Evolutionary conservation across 2,329 filamentous ascomycete genomes (phyloP).

Genomic region (Monosporascus sp.): DNA sequence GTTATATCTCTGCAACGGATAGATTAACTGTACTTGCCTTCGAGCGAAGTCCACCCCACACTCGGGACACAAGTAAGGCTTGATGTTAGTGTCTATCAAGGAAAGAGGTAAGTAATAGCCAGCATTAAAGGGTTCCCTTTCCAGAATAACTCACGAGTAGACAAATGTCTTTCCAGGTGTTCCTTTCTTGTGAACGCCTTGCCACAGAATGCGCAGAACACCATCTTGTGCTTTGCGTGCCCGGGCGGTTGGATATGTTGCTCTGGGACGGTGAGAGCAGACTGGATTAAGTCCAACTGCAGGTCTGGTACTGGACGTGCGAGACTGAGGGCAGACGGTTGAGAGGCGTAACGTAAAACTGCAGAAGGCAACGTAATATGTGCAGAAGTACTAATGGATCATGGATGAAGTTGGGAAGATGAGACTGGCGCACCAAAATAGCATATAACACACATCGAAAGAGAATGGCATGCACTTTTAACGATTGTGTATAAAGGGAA

Average conservation of each 20-base stretch:
- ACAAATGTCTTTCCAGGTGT: constrained; percentile 51
- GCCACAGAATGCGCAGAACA: constrained; percentile 50
- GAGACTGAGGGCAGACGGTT: neutral
- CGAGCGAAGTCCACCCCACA: constrained; percentile 47
- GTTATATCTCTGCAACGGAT: constrained; percentile 5
- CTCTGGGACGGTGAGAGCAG: neutral
- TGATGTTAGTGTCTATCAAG: constrained; percentile 47
- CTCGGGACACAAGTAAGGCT: constrained; percentile 44
- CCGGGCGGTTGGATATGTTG: neutral
- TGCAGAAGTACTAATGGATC: no score
- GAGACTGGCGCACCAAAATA: no score
- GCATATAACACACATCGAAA: neutral
- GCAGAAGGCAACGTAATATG: no score
- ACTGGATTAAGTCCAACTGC: no score
- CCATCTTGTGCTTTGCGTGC: constrained; percentile 15
- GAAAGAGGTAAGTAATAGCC: constrained; percentile 7
- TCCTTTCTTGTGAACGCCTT: constrained; percentile 52
- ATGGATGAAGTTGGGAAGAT: no score
- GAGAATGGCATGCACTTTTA: neutral
- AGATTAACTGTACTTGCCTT: constrained; percentile 30
- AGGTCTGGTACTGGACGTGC: neutral
- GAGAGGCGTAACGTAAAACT: no score
- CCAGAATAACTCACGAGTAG: constrained; percentile 38
- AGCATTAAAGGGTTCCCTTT: neutral
- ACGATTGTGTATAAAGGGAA: neutral